Base-by-base conservation (phyloP, 2,329 filamentous ascomycete species). In the Trichothecium roseum region DNA sequence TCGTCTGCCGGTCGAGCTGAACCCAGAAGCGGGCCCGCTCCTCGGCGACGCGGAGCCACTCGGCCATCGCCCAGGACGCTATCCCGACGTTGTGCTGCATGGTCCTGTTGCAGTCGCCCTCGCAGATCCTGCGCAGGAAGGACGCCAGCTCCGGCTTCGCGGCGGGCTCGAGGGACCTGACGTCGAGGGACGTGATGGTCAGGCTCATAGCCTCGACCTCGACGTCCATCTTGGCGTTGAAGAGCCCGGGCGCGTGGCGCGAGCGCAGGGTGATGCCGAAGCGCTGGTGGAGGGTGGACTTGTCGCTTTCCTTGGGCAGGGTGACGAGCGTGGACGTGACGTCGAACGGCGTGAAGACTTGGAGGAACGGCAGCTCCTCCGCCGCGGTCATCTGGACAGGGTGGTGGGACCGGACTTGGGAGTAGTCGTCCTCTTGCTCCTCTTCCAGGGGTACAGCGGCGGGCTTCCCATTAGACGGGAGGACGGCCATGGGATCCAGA, bases 281-380 rank as follows among this genome's bases (percentile, higher is more conserved):
- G 3, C 62, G 62, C 38, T 78, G 74, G 22, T 69, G 51, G 1
- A 68, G 40, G 14, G 35, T 28, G 0, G 62, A 57, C 6, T 57
- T 37, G 1, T 52, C 45, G 0, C 44, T 47, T 2, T 47, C 40
- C 6, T 13, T 15, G 0, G 69, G 64, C 3, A 73, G 46, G 0
- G 70, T 53, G 0, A 63, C 56, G 12, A 76, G 60, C 1, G 58
- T 66, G 0, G 76, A 79, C 0, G 66, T 65, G 38, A 83, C 77
- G 0, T 63, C 63, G 12, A 91, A 66, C 0, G 81, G 74, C 1
- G 75, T 82, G 46, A 91, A 86, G 8, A 81, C 66, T 31, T 81
- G 72, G 0, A 88, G 64, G 43, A 81, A 86, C 0, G 80, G 75
- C 3, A 82, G 57, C 34, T 81, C 74, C 40, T 87, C 74, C 1